A percentile compares a stretch with the other conserved stretches of the same genome.
These are phyloP conservation scores for Adansonia gregorii DNA, from an alignment of 441 rosid species.

Conservation along the genomic window DNA sequence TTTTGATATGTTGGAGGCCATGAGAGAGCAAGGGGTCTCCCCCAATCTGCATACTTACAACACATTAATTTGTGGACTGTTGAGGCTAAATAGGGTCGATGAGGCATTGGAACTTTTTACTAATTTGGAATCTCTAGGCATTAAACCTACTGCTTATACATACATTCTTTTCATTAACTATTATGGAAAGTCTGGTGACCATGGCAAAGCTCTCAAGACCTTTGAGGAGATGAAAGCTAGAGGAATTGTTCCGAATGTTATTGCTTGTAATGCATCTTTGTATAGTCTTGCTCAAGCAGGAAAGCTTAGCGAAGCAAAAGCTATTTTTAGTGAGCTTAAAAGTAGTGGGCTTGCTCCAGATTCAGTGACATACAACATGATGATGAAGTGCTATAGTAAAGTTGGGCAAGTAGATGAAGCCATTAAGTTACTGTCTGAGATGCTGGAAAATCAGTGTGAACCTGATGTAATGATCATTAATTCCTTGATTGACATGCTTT, in stretches of 20 bases:
- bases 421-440: slow-evolving; percentile 73
- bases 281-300: slow-evolving; percentile 79
- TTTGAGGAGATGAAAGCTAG: slow-evolving; percentile 75
- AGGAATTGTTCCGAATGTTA: slow-evolving; percentile 84
- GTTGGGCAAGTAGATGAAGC: slow-evolving; percentile 82
- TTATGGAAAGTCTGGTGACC: slow-evolving; percentile 78
- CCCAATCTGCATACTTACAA: slow-evolving; percentile 92
- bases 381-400: slow-evolving; percentile 90
- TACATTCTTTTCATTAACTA: slow-evolving; percentile 86
- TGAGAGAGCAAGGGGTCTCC: slow-evolving; percentile 59
- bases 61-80: slow-evolving; percentile 75
- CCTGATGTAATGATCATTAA: slow-evolving; percentile 81
- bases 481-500: slow-evolving; percentile 77
- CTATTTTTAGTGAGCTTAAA: slow-evolving; percentile 65
- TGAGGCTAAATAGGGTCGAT: slow-evolving; percentile 59
- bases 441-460: slow-evolving; percentile 64
- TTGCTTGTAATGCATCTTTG: slow-evolving; percentile 88
- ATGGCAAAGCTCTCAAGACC: slow-evolving; percentile 68
- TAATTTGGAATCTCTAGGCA: slow-evolving; percentile 64
- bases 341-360: slow-evolving; percentile 70
- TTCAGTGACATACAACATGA: slow-evolving; percentile 91
- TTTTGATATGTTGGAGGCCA: slow-evolving; percentile 61
- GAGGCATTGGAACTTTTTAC: slow-evolving; percentile 66
- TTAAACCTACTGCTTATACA: slow-evolving; percentile 73
- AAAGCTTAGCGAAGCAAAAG: slow-evolving; percentile 70